These are phyloP conservation scores for Aspergillus chevalieri DNA, from an alignment of 2,329 filamentous ascomycete genomes.

Conservation along the genomic window DNA sequence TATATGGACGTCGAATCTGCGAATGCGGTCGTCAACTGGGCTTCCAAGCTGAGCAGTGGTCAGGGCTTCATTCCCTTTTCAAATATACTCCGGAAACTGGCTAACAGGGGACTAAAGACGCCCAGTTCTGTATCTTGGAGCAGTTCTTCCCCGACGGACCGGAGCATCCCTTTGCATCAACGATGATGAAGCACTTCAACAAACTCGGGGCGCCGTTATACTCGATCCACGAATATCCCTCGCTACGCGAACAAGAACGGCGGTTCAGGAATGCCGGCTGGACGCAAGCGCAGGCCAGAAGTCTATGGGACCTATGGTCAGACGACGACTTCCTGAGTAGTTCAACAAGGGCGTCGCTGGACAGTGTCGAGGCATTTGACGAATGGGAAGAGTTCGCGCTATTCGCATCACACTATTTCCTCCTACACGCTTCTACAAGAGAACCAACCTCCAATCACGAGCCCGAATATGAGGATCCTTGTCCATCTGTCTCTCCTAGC, in stretches of 20 bases:
- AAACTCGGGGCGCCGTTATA: conserved; percentile 75
- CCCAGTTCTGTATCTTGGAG: conserved; percentile 79
- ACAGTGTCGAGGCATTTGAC: conserved; percentile 76
- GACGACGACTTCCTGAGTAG: conserved; percentile 59
- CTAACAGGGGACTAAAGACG: conserved; percentile 34
- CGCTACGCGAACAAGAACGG: conserved; percentile 56
- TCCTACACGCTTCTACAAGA: conserved; percentile 58
- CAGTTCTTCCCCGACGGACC: conserved; percentile 75
- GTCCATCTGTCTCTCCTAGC: conserved; percentile 5
- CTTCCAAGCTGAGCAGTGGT: conserved; percentile 64
- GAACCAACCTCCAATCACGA: background rate
- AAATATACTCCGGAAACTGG: background rate
- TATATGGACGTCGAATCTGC: conserved; percentile 75
- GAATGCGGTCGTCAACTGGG: conserved; percentile 71
- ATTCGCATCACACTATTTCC: conserved; percentile 77
- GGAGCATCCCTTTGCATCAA: conserved; percentile 74
- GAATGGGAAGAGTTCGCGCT: conserved; percentile 93
- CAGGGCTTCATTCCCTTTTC: conserved; percentile 20
- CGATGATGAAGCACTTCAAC: conserved; percentile 77
- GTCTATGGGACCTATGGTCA: conserved; percentile 78
- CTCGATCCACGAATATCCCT: conserved; percentile 65
- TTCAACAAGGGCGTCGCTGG: conserved; percentile 56
- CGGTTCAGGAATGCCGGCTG: conserved; percentile 69
- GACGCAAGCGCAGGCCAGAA: conserved; percentile 55
- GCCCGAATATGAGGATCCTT: background rate